Conservation (phyloP, 306 rosid species). For the Senna tora region DNA sequence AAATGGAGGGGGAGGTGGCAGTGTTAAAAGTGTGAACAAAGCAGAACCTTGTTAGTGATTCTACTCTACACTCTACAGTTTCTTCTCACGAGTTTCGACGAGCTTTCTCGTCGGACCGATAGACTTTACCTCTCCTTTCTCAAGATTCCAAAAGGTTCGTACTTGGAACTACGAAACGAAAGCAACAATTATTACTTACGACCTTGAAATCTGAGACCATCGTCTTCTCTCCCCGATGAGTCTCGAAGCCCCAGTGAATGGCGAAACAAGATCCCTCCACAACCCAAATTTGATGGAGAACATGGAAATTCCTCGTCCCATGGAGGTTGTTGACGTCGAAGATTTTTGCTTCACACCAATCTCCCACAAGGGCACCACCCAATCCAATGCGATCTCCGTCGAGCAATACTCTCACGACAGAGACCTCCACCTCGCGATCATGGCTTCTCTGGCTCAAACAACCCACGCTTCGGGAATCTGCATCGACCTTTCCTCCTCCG, state of each 20-base stretch:
- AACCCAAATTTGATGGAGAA: neutral
- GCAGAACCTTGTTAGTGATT: too few relatives aligned
- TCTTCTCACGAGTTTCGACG: too few relatives aligned
- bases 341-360: conserved; percentile 6
- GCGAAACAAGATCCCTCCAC: neutral
- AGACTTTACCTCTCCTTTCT: too few relatives aligned
- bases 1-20: too few relatives aligned
- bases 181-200: too few relatives aligned
- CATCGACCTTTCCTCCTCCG: conserved; percentile 37
- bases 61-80: too few relatives aligned
- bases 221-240: neutral
- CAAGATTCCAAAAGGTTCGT: neutral
- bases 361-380: neutral
- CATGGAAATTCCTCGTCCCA: neutral
- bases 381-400: conserved; percentile 15
- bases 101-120: too few relatives aligned
- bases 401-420: conserved; percentile 19
- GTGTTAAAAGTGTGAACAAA: too few relatives aligned
- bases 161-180: neutral
- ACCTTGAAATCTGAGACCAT: neutral
- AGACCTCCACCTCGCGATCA: conserved; percentile 15
- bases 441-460: conserved; percentile 15
- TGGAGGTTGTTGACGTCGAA: conserved; percentile 7
- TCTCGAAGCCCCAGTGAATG: neutral
- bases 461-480: neutral